Evolutionary conservation across 2,329 filamentous ascomycete species (phyloP).

Genomic region (Cladosporium velox): DNA sequence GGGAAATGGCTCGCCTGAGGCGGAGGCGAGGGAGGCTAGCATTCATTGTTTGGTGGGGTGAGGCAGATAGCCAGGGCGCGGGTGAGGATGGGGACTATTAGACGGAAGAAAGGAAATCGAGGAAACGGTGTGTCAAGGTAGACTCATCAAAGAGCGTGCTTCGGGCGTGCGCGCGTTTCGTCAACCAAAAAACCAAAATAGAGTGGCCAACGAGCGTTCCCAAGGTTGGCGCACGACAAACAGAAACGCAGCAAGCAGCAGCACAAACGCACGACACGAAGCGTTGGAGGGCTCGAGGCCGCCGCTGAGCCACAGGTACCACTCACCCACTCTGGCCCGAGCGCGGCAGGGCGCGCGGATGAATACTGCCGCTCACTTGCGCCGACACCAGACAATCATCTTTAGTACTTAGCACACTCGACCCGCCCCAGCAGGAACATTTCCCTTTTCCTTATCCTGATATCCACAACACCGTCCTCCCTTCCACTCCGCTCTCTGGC

Average conservation of each 20-base stretch:
- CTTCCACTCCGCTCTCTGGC: slow-evolving; percentile 13
- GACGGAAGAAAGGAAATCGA: neutral
- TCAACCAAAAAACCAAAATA: neutral
- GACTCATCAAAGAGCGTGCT: neutral
- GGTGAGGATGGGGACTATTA: neutral
- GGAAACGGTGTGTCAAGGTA: slow-evolving; percentile 6
- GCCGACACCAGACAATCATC: neutral
- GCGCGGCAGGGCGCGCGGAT: slow-evolving; percentile 5
- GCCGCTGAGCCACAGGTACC: slow-evolving; percentile 12
- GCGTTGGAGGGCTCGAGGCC: slow-evolving; percentile 12
- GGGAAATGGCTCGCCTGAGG: slow-evolving; percentile 8
- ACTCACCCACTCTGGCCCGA: neutral
- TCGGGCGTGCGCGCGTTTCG: neutral
- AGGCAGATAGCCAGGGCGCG: neutral
- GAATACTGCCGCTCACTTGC: slow-evolving; percentile 2
- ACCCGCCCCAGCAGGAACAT: neutral
- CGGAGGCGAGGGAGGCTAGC: neutral
- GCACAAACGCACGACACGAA: neutral
- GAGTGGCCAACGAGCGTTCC: slow-evolving; percentile 11
- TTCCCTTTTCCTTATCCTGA: neutral
- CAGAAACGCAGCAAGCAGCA: neutral
- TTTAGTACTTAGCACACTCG: neutral
- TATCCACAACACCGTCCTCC: neutral
- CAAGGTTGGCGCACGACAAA: slow-evolving; percentile 10
- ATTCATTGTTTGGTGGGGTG: slow-evolving; percentile 4